Base-by-base conservation (phyloP, 306 rosid genomes). In the Malus asiatica region DNA sequence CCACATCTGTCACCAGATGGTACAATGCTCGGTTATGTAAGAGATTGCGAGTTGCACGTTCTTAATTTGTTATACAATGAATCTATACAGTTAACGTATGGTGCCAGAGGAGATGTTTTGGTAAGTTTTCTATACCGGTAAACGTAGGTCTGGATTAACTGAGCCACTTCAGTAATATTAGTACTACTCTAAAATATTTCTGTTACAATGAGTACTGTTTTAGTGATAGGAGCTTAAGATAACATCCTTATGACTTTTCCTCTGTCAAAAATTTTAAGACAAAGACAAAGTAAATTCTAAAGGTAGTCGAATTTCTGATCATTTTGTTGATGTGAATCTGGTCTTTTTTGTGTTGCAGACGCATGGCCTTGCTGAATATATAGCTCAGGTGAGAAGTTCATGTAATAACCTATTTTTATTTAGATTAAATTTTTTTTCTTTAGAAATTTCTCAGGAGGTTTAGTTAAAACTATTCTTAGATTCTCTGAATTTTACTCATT, bases 1-100 rank as follows among this genome's bases (percentile, higher is more conserved):
- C 93, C 99, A 1, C 99, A 88, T 86, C 76, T 90, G 76, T 95
- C 99, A 11, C 99, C 96, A 18, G 97, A 89, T 80, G 97, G 99
- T 32, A 81, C 89, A 51, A 86, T 89, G 97, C 87, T 92, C 46
- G 89, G 91, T 60, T 92, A 85, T 78, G 91, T 90, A 52, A 88
- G 86, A 81, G 93, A 89, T 72, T 76, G 55, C 64, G 99, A 95
- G 87, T 80, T 95, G 86, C 88, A 87, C 73, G 97, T 89, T 81
- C 83, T 95, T 79, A 83, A 82, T 82, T 82, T 92, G 76, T 42
- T 84, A 62, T 16, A 74, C 81, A 82, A 88, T 78, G 96, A 88
- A 81, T 66, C 90, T 35, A 90, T 70, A 79, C 99, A 92, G 88
- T 78, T 95, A 86, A 90, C 99, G 1, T 66, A 66, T 84, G 97